phyloP scores from a whole-genome alignment of 176 grass and related monocot genomes.

The Raddia guianensis region DNA sequence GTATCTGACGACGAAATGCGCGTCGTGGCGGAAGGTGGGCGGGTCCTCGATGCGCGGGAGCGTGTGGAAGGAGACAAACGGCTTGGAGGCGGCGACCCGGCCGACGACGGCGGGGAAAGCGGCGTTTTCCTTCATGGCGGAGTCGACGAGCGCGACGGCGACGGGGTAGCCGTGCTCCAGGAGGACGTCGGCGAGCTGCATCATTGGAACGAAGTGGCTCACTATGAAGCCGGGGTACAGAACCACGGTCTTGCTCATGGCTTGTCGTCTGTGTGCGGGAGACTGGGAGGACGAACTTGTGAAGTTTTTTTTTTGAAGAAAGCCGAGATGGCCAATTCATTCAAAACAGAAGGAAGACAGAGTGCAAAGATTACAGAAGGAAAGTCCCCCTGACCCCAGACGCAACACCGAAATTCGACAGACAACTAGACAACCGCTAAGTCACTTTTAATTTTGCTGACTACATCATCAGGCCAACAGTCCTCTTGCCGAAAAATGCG shows the following conservation, averaged over 20 bases:
- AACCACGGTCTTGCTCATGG: constrained; percentile 41
- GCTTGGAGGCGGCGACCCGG: constrained; percentile 24
- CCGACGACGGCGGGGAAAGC: constrained; percentile 9
- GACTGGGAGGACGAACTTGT: no score
- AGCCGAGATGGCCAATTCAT: no score
- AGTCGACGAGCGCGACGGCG: constrained; percentile 31
- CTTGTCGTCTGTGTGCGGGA: not conserved
- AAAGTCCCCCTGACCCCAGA: no score
- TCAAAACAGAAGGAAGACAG: no score
- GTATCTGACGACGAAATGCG: not conserved
- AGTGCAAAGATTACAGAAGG: no score
- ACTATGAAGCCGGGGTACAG: constrained; percentile 41
- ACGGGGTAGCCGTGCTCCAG: constrained; percentile 11
- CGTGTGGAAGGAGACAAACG: constrained; percentile 40
- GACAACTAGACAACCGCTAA: no score
- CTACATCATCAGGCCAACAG: no score
- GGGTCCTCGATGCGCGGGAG: constrained; percentile 5
- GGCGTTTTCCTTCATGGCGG: not conserved
- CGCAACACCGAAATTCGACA: no score
- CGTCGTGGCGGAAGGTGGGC: accelerated
- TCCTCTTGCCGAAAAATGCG: no score
- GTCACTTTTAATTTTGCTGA: no score
- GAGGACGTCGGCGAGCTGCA: constrained; percentile 48
- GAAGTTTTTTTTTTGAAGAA: no score
- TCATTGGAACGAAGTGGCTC: constrained; percentile 58